Evolutionary conservation across 495 filamentous ascomycete genomes (phyloP).

Genomic region (Neurospora sublineolata): DNA sequence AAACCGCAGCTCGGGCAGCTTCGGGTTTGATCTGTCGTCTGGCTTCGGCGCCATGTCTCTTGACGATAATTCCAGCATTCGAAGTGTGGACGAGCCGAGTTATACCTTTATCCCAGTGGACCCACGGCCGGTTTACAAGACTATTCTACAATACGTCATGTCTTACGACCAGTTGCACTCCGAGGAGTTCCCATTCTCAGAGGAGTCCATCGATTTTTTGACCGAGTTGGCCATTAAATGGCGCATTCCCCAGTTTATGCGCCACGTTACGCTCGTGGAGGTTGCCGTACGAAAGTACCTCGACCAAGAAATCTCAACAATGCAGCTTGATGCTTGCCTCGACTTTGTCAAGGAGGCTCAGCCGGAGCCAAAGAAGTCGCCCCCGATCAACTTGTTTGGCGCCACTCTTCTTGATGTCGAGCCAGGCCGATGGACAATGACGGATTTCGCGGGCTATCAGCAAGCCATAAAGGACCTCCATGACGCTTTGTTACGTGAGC

Average conservation of each 20-base stretch:
- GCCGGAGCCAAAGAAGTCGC: conserved; percentile 40
- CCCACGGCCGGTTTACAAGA: conserved; percentile 67
- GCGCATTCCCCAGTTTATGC: conserved; percentile 77
- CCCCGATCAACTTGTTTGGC: conserved; percentile 28
- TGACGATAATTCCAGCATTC: conserved; percentile 42
- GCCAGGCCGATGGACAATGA: conserved; percentile 59
- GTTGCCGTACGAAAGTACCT: conserved; percentile 74
- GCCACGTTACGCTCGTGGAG: conserved; percentile 74
- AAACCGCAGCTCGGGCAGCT: conserved; percentile 31
- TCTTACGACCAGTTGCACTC: conserved; percentile 45
- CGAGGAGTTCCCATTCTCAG: conserved; percentile 57
- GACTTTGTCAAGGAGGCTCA: conserved; percentile 63
- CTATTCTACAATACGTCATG: conserved; percentile 63
- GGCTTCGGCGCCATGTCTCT: conserved; percentile 65
- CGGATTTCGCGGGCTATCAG: conserved; percentile 66
- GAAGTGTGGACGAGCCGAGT: conserved; percentile 38
- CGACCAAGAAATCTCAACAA: conserved; percentile 69
- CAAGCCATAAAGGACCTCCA: conserved; percentile 63
- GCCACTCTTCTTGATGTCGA: conserved; percentile 33
- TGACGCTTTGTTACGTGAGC: conserved; percentile 73
- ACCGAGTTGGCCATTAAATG: conserved; percentile 79
- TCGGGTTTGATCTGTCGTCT: conserved; percentile 64
- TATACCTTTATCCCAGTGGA: conserved; percentile 89
- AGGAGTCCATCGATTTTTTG: conserved; percentile 69
- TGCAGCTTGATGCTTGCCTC: conserved; percentile 74